Evolutionary conservation across 805 yeast genomes (phyloP), one percentile per base, ranked within the genome.

Genomic region (Kuraishia borneana): DNA sequence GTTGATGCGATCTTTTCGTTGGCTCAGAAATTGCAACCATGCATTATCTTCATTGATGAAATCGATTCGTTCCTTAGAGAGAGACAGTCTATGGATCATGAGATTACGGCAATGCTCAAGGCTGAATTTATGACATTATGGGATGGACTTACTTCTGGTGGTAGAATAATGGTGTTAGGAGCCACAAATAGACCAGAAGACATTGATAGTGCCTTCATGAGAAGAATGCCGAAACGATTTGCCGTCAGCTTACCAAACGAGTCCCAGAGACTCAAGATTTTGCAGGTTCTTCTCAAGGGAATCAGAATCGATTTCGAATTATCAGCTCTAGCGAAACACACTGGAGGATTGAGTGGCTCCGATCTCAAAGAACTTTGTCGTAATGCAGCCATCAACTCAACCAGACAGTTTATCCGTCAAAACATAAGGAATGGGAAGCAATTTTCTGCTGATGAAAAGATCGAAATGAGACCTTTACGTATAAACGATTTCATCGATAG

Each of bases 141-240:
- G 27, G 98, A 92, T 59, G 98, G 98, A 2, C 66, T 89, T 36
- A 88, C 85, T 44, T 96, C 88, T 43, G 67, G 97, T 45, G 73
- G 79, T 39, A 96, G 97, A 2, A 84, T 89, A 2, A 89, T 82
- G 55, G 97, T 89, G 3, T 73, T 89, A 44, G 97, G 96, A 20
- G 98, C 98, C 3, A 89, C 98, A 0, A 89, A 89, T 48, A 71
- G 98, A 53, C 96, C 97, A 0, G 98, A 89, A 53, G 89, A 88
- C 84, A 92, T 89, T 42, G 98, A 89, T 56, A 87, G 95, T 4
- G 98, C 98, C 0, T 89, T 89, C 96, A 60, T 92, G 31, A 73
- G 98, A 52, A 73, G 98, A 56, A 66, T 89, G 48, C 97, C 92
- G 50, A 92, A 89, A 57, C 84, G 95, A 2, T 61, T 89, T 31